Evolutionary conservation across 2,329 filamentous ascomycete species (phyloP).

Genomic region (Triangularia setosa): DNA sequence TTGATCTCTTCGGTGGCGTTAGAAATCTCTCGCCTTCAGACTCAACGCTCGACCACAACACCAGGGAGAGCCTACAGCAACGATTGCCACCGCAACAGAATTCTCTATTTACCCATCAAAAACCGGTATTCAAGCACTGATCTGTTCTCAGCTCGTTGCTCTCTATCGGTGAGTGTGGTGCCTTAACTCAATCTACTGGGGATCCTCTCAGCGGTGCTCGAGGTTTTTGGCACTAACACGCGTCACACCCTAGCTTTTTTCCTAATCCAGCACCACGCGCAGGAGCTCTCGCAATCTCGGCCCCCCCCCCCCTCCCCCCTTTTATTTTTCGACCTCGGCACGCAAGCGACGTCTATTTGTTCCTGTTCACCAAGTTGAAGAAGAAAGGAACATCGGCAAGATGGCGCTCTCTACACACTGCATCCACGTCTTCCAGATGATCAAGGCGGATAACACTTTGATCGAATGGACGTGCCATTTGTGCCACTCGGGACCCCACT

Average conservation of each 20-base stretch:
- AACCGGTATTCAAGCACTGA: too few species aligned
- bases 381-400: constrained; percentile 20
- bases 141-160: neutral
- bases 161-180: constrained; percentile 11
- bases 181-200: neutral
- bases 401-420: constrained; percentile 57
- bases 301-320: neutral
- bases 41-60: neutral
- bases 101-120: neutral
- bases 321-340: constrained; percentile 8
- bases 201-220: neutral
- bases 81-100: neutral
- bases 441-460: constrained; percentile 63
- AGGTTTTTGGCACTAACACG: constrained; percentile 19
- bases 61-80: neutral
- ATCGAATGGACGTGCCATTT: constrained; percentile 64
- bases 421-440: constrained; percentile 59
- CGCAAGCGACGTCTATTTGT: neutral
- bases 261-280: constrained; percentile 14
- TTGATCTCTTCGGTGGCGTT: neutral
- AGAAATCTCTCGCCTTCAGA: neutral
- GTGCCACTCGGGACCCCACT: constrained; percentile 62
- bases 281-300: constrained; percentile 9
- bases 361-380: neutral
- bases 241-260: constrained; percentile 15